Evolutionary conservation across 495 filamentous ascomycete species (phyloP).

Genomic region (Elaphomyces granulatus): DNA sequence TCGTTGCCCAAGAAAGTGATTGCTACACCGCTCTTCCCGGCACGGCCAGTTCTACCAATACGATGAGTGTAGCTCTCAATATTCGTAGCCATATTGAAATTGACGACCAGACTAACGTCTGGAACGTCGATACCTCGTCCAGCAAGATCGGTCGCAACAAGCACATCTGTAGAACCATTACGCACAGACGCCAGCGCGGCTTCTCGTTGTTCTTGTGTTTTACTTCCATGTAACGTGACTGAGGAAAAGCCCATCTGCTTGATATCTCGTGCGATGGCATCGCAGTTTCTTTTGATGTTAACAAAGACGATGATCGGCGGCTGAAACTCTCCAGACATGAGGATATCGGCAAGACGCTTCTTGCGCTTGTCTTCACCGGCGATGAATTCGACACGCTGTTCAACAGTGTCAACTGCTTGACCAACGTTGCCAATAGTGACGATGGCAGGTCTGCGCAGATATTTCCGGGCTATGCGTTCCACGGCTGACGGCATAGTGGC

Average conservation of each 20-base stretch:
- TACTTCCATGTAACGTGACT: constrained; percentile 86
- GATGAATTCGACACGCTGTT: constrained; percentile 92
- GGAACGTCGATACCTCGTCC: constrained; percentile 97
- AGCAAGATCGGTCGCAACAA: constrained; percentile 96
- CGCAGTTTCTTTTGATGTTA: constrained; percentile 99
- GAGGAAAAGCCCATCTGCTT: constrained; percentile 85
- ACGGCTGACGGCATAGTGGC: constrained; percentile 93
- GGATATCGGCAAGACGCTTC: constrained; percentile 86
- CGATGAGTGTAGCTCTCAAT: constrained; percentile 97
- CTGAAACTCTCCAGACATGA: constrained; percentile 69
- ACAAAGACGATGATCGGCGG: constrained; percentile 98
- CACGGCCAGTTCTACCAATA: constrained; percentile 94
- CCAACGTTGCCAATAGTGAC: constrained; percentile 91
- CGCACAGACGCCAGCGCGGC: constrained; percentile 80
- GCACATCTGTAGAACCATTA: constrained; percentile 61
- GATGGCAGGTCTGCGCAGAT: constrained; percentile 83
- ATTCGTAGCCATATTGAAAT: constrained; percentile 95
- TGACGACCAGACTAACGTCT: constrained; percentile 86
- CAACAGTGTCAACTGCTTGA: constrained; percentile 97
- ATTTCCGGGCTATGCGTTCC: constrained; percentile 92
- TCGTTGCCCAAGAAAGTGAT: constrained; percentile 94
- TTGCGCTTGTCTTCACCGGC: constrained; percentile 91
- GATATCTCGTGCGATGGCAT: constrained; percentile 89
- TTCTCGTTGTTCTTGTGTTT: constrained; percentile 96
- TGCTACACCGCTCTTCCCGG: constrained; percentile 92